phyloP scores from a whole-genome alignment of 306 rosid species.

The Astragalus membranaceus region DNA sequence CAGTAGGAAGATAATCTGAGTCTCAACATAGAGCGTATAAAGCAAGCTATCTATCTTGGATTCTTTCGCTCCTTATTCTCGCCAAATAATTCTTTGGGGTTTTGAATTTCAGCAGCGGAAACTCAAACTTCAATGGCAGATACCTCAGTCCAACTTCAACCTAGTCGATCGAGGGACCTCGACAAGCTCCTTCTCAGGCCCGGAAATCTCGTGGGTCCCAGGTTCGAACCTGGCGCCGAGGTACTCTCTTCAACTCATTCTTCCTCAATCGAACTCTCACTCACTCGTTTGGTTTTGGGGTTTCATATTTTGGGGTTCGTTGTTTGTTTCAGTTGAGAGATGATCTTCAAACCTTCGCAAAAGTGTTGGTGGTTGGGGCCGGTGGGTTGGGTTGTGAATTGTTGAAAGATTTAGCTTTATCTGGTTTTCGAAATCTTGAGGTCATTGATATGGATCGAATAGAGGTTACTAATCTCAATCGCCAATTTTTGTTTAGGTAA shows the following conservation, averaged over 20 bases:
- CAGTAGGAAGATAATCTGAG: neutral
- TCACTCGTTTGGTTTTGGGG: neutral
- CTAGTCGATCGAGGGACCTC: constrained; percentile 79
- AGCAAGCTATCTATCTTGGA: neutral
- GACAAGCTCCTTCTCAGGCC: constrained; percentile 87
- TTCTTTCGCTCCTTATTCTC: neutral
- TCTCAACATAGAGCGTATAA: neutral
- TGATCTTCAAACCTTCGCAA: constrained; percentile 54
- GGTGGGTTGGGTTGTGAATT: constrained; percentile 94
- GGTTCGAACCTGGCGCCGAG: constrained; percentile 71
- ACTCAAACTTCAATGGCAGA: constrained; percentile 38
- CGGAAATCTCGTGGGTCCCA: constrained; percentile 67
- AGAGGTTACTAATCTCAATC: constrained; percentile 92
- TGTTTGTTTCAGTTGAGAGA: constrained; percentile 51
- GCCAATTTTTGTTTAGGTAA: constrained; percentile 91
- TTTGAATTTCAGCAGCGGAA: neutral
- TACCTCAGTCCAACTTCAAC: constrained; percentile 4
- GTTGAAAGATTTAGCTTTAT: constrained; percentile 78
- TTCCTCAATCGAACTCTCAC: neutral
- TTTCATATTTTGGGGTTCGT: neutral
- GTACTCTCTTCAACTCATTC: constrained; percentile 18
- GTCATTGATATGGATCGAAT: constrained; percentile 94
- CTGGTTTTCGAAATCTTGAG: constrained; percentile 74
- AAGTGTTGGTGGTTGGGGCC: constrained; percentile 79
- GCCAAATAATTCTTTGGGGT: neutral